Evolutionary conservation across 192 early-diverging fungal genomes (phyloP).

Genomic region (Piromyces finnis): DNA sequence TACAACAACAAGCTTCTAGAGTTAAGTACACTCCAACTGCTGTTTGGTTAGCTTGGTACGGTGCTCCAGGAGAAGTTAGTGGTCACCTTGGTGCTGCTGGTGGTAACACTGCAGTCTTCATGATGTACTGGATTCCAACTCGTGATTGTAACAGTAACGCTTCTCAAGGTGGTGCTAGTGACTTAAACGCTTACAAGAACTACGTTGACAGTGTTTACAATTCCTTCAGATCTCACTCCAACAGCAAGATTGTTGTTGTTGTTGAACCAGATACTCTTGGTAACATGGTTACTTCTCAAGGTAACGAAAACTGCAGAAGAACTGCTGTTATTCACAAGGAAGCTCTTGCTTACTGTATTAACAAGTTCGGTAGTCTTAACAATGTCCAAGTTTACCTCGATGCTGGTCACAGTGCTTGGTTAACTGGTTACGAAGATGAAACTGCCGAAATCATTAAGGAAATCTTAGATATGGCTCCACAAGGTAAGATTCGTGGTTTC

Average conservation of each 20-base stretch:
- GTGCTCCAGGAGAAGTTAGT: background rate
- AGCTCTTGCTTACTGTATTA: slow-evolving; percentile 21
- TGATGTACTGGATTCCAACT: background rate
- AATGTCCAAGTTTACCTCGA: slow-evolving; percentile 18
- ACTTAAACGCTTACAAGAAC: background rate
- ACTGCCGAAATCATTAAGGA: slow-evolving; percentile 8
- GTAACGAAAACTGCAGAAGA: slow-evolving; percentile 4
- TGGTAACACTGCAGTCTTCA: background rate
- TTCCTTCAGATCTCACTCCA: background rate
- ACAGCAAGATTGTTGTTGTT: slow-evolving; percentile 9
- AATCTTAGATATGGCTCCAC: slow-evolving; percentile 6
- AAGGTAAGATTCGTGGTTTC: slow-evolving; percentile 11
- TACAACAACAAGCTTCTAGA: background rate
- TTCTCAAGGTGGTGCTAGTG: background rate
- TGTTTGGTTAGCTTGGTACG: background rate
- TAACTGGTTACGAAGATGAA: slow-evolving; percentile 8
- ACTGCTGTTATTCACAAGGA: slow-evolving; percentile 9
- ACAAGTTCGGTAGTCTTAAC: slow-evolving; percentile 5
- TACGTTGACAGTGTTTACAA: background rate
- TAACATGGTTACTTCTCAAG: slow-evolving; percentile 18
- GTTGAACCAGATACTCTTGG: slow-evolving; percentile 21
- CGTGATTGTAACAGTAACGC: background rate
- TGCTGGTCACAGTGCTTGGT: slow-evolving; percentile 21
- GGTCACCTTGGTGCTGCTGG: background rate
- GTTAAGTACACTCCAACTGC: background rate